Base-by-base conservation (phyloP, 768 basidiomycete genomes). In the Baorangia bicolor region DNA sequence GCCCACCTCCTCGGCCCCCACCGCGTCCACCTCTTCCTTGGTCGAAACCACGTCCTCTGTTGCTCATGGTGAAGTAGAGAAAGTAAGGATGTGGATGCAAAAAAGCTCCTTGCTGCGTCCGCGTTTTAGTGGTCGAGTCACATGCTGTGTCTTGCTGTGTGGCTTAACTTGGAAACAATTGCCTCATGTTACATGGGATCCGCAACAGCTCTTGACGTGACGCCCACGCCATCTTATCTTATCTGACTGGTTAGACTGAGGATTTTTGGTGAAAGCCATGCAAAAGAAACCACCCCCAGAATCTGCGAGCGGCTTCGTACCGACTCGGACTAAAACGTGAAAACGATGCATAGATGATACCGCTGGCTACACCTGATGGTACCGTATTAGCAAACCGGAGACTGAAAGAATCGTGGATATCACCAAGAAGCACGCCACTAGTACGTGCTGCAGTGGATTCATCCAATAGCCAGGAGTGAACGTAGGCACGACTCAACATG, bases 11-110 rank as follows among this genome's bases (percentile, higher is more conserved):
- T 39, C 68, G 64, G 14, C 68, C 58, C 5, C 67, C 65, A 10
- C 74, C 74, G 6, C 73, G 70, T 4, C 72, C 66, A 27, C 76
- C 70, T 48, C 74, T 74, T 27, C 75, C 74, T 58, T 75, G 60
- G 48, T 72, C 75, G 28, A 68, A 66, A 64, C 74, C 80, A 64
- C 79, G 70, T 27, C 71, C 74, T 69, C 74, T 72, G 60, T 64
- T 65, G 69, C 73, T 69, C 75, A 76, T 75, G 25, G 47, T 39
- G 20, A 23, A 7, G 25, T 28, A 30, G 21, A 12, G 43, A 58
- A 34, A 16, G 42, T n/a, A 30, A 40, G 41, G 41, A 20, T 38
- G 41, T 10, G 41, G 38, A 44, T n/a, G 47, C 4, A 25, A 49
- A 23, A 46, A 18, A 35, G 21, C 3, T n/a, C 23, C 41, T 50